phyloP scores from a whole-genome alignment of 305 asterid genomes.

The Galium porrigens region DNA sequence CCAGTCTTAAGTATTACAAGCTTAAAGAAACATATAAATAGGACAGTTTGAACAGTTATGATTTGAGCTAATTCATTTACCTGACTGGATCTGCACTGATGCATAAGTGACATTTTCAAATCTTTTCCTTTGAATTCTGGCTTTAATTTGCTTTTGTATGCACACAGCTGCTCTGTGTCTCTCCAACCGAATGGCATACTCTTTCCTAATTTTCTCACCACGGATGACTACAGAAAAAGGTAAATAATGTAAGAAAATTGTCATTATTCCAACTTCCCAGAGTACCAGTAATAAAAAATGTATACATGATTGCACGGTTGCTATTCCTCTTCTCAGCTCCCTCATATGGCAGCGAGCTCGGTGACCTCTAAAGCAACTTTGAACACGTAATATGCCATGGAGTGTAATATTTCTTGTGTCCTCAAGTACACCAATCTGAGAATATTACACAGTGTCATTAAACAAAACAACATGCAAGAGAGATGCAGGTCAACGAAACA shows the following conservation, averaged over 20 bases:
- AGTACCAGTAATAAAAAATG: slow-evolving; percentile 4
- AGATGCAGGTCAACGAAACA: background rate
- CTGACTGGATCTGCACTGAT: slow-evolving; percentile 62
- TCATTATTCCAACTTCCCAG: background rate
- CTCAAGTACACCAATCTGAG: slow-evolving; percentile 85
- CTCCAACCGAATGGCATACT: slow-evolving; percentile 36
- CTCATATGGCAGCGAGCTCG: slow-evolving; percentile 58
- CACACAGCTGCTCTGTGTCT: slow-evolving; percentile 62
- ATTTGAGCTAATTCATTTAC: slow-evolving; percentile 22
- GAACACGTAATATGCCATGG: slow-evolving; percentile 81
- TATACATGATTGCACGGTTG: slow-evolving; percentile 69
- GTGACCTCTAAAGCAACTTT: slow-evolving; percentile 95
- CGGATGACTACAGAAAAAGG: slow-evolving; percentile 45
- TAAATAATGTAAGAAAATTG: background rate
- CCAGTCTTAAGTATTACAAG: background rate
- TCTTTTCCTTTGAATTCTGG: slow-evolving; percentile 36
- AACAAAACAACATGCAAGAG: background rate
- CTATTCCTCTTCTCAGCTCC: slow-evolving; percentile 51
- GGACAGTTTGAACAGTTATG: background rate
- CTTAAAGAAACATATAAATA: background rate
- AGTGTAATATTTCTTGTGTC: slow-evolving; percentile 94
- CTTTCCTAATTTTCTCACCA: slow-evolving; percentile 62
- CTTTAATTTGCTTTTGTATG: slow-evolving; percentile 58
- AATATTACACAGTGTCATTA: background rate
- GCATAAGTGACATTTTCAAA: slow-evolving; percentile 32